phyloP scores from a whole-genome alignment of 2,329 filamentous ascomycete species.

The Septoria linicola region DNA sequence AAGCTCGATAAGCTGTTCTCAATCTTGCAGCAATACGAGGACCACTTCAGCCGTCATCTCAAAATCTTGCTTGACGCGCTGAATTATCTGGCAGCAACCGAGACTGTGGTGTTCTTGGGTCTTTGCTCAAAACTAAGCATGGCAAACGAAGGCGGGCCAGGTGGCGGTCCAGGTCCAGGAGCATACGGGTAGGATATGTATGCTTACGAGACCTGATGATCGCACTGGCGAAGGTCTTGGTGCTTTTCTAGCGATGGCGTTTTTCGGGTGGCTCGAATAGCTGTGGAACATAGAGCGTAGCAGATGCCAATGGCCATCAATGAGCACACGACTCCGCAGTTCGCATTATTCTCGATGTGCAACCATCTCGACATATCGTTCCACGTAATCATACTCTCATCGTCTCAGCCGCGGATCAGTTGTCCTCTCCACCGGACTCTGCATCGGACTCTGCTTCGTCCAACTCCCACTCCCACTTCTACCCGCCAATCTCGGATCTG shows the following conservation, averaged over 20 bases:
- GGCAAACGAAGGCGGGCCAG: conserved; percentile 65
- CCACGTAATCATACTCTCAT: background rate
- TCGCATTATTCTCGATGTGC: too few species aligned
- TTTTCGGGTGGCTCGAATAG: background rate
- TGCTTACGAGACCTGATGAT: background rate
- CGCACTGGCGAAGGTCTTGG: background rate
- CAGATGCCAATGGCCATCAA: too few species aligned
- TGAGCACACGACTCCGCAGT: background rate
- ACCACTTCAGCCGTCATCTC: conserved; percentile 86
- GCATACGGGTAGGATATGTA: conserved; percentile 23
- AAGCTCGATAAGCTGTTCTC: conserved; percentile 77
- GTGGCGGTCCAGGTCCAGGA: conserved; percentile 27
- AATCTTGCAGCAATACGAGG: conserved; percentile 86
- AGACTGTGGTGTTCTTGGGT: conserved; percentile 90
- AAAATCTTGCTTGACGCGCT: conserved; percentile 92
- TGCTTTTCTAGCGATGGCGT: conserved; percentile 9
- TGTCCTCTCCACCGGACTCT: conserved; percentile 5
- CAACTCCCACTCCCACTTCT: conserved; percentile 1
- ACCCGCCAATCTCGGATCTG: conserved; percentile 2
- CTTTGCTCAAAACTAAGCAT: conserved; percentile 80
- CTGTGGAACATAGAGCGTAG: background rate
- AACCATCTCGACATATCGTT: background rate
- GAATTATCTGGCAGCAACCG: conserved; percentile 95
- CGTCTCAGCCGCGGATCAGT: conserved; percentile 10
- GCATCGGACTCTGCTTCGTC: background rate